A percentile compares a stretch with the other conserved stretches of the same genome.
These are phyloP conservation scores for Nakazawaea pomicola DNA, from an alignment of 805 yeast species.

Conservation along the genomic window DNA sequence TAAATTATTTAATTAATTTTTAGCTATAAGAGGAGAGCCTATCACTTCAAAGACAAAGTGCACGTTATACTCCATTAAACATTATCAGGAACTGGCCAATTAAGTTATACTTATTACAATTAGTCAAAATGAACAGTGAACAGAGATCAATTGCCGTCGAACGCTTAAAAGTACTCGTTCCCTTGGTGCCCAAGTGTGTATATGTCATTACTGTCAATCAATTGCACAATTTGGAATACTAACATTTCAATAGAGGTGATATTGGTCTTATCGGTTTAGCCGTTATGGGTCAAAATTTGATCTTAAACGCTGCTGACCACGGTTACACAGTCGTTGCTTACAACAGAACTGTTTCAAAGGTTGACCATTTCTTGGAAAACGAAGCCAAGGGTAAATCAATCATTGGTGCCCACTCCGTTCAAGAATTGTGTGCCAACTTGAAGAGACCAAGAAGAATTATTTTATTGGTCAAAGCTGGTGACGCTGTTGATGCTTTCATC, in stretches of 20 bases:
- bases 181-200: constrained; percentile 7
- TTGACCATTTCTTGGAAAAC: constrained; percentile 86
- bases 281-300: constrained; percentile 99
- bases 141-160: not conserved
- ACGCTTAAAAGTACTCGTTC: constrained; percentile 6
- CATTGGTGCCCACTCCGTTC: constrained; percentile 90
- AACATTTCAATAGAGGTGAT: constrained; percentile 63
- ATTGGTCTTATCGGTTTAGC: constrained; percentile 98
- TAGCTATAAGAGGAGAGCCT: no score
- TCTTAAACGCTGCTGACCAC: constrained; percentile 97
- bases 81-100: not conserved
- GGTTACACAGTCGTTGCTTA: constrained; percentile 97
- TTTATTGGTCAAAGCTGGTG: constrained; percentile 93
- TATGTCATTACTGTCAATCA: not conserved
- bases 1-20: no score
- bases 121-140: not conserved
- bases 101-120: no score
- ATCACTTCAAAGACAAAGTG: no score
- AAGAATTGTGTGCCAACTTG: constrained; percentile 81
- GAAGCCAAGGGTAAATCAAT: constrained; percentile 98
- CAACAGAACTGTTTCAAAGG: constrained; percentile 97
- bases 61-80: no score
- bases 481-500: constrained; percentile 89
- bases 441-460: constrained; percentile 97
- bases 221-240: constrained; percentile 1